These are phyloP conservation scores for Crithidia brevicula DNA, from an alignment of 208 protist species.

Conservation along the genomic window DNA sequence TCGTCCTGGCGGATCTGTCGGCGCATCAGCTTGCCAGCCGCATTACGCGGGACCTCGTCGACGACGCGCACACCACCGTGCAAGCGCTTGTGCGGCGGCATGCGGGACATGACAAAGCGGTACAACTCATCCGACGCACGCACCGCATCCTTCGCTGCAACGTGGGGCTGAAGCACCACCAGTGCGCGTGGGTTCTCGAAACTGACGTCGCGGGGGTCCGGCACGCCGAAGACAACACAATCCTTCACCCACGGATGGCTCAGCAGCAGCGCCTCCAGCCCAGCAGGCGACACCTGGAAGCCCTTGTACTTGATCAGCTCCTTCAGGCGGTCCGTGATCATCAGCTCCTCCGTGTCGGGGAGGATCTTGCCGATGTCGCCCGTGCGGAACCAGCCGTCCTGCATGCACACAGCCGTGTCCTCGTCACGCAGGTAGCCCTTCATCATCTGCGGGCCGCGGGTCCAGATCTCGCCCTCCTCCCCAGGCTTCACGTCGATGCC, in stretches of 20 bases:
- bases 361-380: conserved; percentile 76
- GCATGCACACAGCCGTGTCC: conserved; percentile 49
- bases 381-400: conserved; percentile 72
- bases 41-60: conserved; percentile 67
- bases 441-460: conserved; percentile 82
- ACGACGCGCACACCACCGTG: conserved; percentile 76
- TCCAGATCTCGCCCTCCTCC: conserved; percentile 67
- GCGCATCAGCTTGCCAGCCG: conserved; percentile 82
- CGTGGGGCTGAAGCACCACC: conserved; percentile 52
- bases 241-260: conserved; percentile 65
- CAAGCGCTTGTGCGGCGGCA: conserved; percentile 79
- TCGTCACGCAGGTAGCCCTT: conserved; percentile 68
- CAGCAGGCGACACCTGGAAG: conserved; percentile 86
- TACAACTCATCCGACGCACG: conserved; percentile 49
- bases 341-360: conserved; percentile 35
- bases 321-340: conserved; percentile 83
- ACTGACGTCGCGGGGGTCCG: conserved; percentile 44
- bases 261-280: conserved; percentile 69
- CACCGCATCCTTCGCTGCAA: conserved; percentile 33
- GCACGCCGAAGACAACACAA: conserved; percentile 71
- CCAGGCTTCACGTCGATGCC: conserved; percentile 37
- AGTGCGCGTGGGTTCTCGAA: conserved; percentile 80
- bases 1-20: conserved; percentile 47
- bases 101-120: conserved; percentile 39
- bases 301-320: conserved; percentile 94